phyloP scores from a whole-genome alignment of 768 basidiomycete species.

The Holtermanniella nyarrowii region DNA sequence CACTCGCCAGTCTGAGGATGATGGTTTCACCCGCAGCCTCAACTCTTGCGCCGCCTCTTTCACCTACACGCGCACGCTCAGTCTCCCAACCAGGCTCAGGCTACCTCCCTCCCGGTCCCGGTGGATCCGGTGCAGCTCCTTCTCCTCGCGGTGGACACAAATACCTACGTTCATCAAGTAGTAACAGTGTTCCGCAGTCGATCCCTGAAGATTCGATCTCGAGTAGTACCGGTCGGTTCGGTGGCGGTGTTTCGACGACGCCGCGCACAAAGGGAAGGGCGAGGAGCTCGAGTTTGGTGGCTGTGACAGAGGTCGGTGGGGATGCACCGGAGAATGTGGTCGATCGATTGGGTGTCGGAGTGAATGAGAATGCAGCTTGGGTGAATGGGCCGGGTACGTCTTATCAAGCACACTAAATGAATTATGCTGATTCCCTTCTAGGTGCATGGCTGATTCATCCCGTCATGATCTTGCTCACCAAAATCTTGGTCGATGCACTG shows the following conservation, averaged over 20 bases:
- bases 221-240: background rate
- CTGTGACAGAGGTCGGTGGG: conserved; percentile 42
- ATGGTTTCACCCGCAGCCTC: conserved; percentile 20
- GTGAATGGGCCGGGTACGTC: conserved; percentile 41
- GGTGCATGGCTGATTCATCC: conserved; percentile 98
- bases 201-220: background rate
- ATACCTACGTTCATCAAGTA: conserved; percentile 18
- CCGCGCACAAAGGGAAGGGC: conserved; percentile 23
- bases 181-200: conserved; percentile 8
- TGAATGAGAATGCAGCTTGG: conserved; percentile 42
- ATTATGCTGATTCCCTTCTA: conserved; percentile 34
- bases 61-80: conserved; percentile 25
- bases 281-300: conserved; percentile 40
- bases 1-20: background rate
- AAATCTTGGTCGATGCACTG: conserved; percentile 83
- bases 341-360: conserved; percentile 36
- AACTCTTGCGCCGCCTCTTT: conserved; percentile 23
- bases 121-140: conserved; percentile 5
- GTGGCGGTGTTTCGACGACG: background rate
- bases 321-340: conserved; percentile 39
- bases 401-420: background rate
- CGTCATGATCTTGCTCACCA: conserved; percentile 78
- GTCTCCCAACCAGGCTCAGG: conserved; percentile 34
- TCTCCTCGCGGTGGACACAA: conserved; percentile 5
- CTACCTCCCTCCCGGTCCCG: conserved; percentile 8